Conservation (phyloP, 2,329 filamentous ascomycete species). For the Tympanopsis confertula region DNA sequence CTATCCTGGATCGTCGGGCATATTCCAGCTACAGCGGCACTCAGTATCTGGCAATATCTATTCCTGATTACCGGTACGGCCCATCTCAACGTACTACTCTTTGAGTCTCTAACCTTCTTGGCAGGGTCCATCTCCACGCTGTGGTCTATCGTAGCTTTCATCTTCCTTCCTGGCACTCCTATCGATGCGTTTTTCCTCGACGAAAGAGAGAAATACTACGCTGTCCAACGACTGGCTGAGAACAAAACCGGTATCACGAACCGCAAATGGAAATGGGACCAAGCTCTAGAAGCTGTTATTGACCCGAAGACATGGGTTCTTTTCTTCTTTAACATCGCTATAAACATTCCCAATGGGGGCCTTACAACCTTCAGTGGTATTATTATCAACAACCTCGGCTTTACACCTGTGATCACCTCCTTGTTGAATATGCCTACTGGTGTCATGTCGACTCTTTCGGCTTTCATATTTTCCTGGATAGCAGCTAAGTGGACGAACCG, state of each 20-base stretch:
- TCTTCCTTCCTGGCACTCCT: slow-evolving; percentile 20
- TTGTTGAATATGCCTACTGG: slow-evolving; percentile 12
- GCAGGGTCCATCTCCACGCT: slow-evolving; percentile 14
- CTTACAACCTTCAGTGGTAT: slow-evolving; percentile 12
- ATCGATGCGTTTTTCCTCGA: slow-evolving; percentile 20
- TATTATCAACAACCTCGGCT: slow-evolving; percentile 12
- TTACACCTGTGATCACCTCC: slow-evolving; percentile 8
- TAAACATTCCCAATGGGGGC: slow-evolving; percentile 16
- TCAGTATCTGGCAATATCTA: slow-evolving; percentile 17
- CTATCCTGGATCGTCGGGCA: too few species aligned
- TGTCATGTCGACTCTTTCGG: slow-evolving; percentile 9
- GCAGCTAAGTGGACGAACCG: slow-evolving; percentile 10
- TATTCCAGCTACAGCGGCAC: too few species aligned
- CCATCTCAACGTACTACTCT: too few species aligned
- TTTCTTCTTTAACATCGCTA: slow-evolving; percentile 13
- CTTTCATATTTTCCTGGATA: slow-evolving; percentile 10
- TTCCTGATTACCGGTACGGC: slow-evolving; percentile 18
- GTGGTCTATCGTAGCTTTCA: slow-evolving; percentile 13
- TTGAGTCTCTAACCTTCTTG: not conserved
- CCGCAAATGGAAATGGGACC: slow-evolving; percentile 14
- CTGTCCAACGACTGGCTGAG: slow-evolving; percentile 16
- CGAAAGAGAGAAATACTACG: slow-evolving; percentile 12
- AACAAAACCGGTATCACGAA: slow-evolving; percentile 24
- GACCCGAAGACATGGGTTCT: slow-evolving; percentile 14
- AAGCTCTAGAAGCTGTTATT: slow-evolving; percentile 12